These are phyloP conservation scores for Nannochloropsis gaditana DNA, from an alignment of 108 stramenopile genomes.

Conservation along the genomic window DNA sequence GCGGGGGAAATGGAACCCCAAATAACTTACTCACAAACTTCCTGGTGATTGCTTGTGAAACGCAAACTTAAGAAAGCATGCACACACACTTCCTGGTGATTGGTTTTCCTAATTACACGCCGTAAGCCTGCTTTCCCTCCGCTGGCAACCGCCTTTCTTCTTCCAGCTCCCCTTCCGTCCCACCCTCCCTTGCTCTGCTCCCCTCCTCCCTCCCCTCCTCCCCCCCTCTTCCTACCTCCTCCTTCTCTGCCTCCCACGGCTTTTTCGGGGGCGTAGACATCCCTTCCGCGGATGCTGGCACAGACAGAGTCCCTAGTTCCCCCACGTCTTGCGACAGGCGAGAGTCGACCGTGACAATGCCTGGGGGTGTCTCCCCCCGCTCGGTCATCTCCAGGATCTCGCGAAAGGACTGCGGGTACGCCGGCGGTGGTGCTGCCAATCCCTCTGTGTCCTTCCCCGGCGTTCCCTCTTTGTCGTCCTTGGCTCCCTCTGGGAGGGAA, in stretches of 20 bases:
- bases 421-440: not conserved
- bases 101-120: too few relatives aligned
- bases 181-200: not conserved
- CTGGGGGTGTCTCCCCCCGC: not conserved
- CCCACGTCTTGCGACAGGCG: conserved; percentile 9
- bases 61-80: too few relatives aligned
- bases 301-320: not conserved
- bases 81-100: too few relatives aligned
- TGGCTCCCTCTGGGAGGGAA: not conserved
- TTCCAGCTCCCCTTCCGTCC: not conserved
- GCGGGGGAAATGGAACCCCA: too few relatives aligned
- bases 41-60: too few relatives aligned
- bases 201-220: not conserved
- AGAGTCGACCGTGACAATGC: not conserved
- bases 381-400: not conserved
- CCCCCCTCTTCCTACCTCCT: not conserved
- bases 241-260: conserved; percentile 19
- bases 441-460: not conserved
- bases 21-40: too few relatives aligned
- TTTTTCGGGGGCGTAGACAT: not conserved
- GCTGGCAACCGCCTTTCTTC: not conserved
- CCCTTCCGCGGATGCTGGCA: not conserved
- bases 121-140: too few relatives aligned
- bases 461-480: not conserved
- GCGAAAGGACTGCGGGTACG: not conserved